Evolutionary conservation across 2,329 filamentous ascomycete genomes (phyloP), one percentile per base, ranked within the genome.

Genomic region (Taxawa tesnikishii): DNA sequence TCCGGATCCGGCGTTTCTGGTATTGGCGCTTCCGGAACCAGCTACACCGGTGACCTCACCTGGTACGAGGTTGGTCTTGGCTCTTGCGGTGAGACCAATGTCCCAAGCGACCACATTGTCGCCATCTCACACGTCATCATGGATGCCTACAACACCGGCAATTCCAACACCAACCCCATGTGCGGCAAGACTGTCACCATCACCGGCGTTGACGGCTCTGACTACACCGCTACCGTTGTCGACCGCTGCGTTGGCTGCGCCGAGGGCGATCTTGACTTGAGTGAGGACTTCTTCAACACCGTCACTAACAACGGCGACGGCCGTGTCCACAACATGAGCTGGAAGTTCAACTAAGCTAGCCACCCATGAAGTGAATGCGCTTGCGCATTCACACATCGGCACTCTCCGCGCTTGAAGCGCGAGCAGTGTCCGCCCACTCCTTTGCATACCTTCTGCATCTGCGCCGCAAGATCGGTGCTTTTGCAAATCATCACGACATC

Each of bases 171-270:
- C 44, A 82, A 85, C 65, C 68, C 72, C 29, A 69, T 73, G 53
- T 90, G 83, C 56, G 75, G 74, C 52, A 69, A 74, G 60, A 73
- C 59, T 29, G 69, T 87, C 48, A 75, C 67, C 42, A 73, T 85
- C 59, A 59, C 47, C 25, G 42, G 46, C 25, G 63, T 62, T 50
- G 63, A 67, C 30, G 79, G 79, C 53, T 69, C 70, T 53, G 66
- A 65, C 2, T 52, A 62, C 44, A 62, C 54, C 3, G 81, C 73
- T 39, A 67, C 46, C 3, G 71, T 87, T 39, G 68, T 68, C 32
- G 83, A 90, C 63, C 83, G 82, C 62, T 90, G 83, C 65, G 70
- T 71, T 58, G 76, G 77, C 45, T 90, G 83, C 54, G 47, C 31
- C 0, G 34, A 29, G 38, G 32, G 45, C 19, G 60, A 65, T 45